phyloP scores from a whole-genome alignment of 2,329 filamentous ascomycete species.

The Arachnopeziza araneosa region DNA sequence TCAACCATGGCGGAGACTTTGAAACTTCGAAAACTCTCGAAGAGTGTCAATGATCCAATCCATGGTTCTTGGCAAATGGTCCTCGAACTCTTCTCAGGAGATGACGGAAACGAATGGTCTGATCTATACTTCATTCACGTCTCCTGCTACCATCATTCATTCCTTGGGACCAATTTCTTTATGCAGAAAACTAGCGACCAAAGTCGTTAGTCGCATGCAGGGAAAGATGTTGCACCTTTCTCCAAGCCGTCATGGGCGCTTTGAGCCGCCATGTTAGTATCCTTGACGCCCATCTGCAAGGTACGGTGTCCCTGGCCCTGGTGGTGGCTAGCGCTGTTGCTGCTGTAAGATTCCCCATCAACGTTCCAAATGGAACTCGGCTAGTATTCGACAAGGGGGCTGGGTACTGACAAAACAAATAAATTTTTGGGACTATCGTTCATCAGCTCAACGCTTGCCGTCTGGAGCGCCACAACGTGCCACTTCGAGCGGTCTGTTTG shows the following conservation, averaged over 20 bases:
- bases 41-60: too few relatives aligned
- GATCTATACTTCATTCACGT: neutral
- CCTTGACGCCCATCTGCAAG: neutral
- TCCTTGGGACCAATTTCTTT: neutral
- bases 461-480: neutral
- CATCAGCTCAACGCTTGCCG: neutral
- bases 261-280: neutral
- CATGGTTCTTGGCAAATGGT: neutral
- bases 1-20: too few relatives aligned
- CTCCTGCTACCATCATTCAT: neutral
- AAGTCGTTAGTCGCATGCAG: neutral
- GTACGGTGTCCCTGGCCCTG: neutral
- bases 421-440: neutral
- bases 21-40: too few relatives aligned
- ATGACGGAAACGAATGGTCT: neutral
- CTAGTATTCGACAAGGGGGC: neutral
- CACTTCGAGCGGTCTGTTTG: neutral
- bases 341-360: neutral
- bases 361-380: neutral
- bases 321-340: neutral
- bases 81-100: neutral
- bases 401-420: neutral
- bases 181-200: neutral
- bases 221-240: neutral
- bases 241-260: neutral